Base-by-base conservation (phyloP, 2,329 filamentous ascomycete species). In the Colletotrichum cuscutae region DNA sequence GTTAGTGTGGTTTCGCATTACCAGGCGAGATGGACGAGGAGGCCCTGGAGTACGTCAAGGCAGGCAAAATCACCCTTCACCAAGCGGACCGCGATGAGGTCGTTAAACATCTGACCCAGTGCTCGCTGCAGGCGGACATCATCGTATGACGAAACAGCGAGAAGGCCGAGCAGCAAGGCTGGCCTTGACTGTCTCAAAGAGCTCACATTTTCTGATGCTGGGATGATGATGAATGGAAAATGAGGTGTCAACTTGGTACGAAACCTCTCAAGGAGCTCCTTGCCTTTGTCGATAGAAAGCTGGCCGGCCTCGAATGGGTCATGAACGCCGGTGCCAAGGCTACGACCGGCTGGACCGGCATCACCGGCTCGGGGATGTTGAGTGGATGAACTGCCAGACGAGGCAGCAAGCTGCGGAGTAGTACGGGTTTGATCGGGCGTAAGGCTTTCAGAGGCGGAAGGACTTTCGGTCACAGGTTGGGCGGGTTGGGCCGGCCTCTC, bases 11-110 rank as follows among this genome's bases (percentile, higher is more conserved):
- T 6, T 9, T n/a, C 54, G 60, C 74, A 24, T 70, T 76, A 81
- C 80, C 80, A 81, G 12, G 80, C 80, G 22, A 82, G 28, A 37
- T 77, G 75, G 2, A 81, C 76, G 9, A 82, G 75, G 0, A 81
- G 75, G 15, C 77, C 78, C 65, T 82, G 80, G 4, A 81, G 66
- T 46, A 81, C 74, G 13, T 82, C 80, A 1, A 81, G 32, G 9
- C 68, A 76, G 7, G 76, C 74, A 67, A 81, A 79, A 11, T 73
- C 72, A 1, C 78, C 78, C 1, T 72, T 73, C 5, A 76, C 49
- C 37, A 81, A 35, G 19, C 75, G 73, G 4, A 74, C 57, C 0
- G 77, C 74, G 3, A 82, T 72, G 5, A 80, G 72, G 42, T 79
- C 74, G 42, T 79, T 78, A 19, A 82, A 82, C 11, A 78, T 70